Base-by-base conservation (phyloP, 2,329 filamentous ascomycete genomes). In the Microsporum audouinii region DNA sequence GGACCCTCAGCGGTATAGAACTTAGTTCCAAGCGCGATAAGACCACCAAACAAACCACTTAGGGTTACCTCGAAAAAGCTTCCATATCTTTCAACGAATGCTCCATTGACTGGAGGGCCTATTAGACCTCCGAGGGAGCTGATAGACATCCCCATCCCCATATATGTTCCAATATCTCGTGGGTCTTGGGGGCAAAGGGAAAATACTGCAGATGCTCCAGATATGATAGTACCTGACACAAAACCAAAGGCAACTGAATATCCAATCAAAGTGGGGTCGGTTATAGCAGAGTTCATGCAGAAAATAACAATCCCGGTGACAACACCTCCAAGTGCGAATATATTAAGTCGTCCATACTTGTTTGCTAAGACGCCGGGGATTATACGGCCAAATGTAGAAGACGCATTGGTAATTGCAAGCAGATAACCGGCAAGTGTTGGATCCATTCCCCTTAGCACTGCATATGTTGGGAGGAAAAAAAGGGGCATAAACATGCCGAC, bases 331-430 rank as follows among this genome's bases (percentile, higher is more conserved):
- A 64, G 57, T 8, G 58, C 60, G 5, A 71, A 61, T 31, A 71
- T 64, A 61, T 75, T 73, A 36, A 70, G 66, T 7, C 66, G 65
- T 1, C 73, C 72, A 31, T 71, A 61, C 29, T 68, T 68, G 56
- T 76, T 71, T 0, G 71, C 70, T 1, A 73, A 58, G 1, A 72
- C 65, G 4, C 71, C 71, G 8, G 36, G 17, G 17, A 56, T 56
- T 2, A 36, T 36, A 14, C 43, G 43, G 17, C 43, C 43, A 29
- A 27, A 47, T 8, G 17, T 29, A 29, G 43, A 47, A 5, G 17
- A 29, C 2, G 74, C 79, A 65, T 83, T 83, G 12, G 84, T 70
- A 34, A 85, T 78, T 0, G 81, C 69, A 33, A 84, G 69, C 5
- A 84, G 71, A 65, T 84, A 84, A 14, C 73, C 71, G 1, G 80